These are phyloP conservation scores for Penicillium lagena DNA, from an alignment of 495 filamentous ascomycete genomes.

Conservation along the genomic window DNA sequence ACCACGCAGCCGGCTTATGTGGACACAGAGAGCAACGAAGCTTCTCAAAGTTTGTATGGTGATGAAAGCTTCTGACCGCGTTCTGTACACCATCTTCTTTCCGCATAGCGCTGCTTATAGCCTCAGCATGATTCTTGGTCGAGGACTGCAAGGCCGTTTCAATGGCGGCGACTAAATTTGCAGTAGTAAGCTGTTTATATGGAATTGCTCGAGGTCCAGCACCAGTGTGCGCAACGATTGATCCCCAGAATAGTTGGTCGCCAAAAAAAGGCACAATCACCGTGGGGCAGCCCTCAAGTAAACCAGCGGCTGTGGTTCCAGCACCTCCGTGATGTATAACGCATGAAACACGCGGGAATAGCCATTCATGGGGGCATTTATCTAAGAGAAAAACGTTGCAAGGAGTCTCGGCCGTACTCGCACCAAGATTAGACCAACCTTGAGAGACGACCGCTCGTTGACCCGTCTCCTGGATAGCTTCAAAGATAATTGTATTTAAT, in stretches of 20 bases:
- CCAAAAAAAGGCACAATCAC: conserved; percentile 79
- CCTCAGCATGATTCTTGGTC: conserved; percentile 46
- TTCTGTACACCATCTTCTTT: conserved; percentile 55
- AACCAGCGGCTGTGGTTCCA: conserved; percentile 71
- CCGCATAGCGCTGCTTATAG: conserved; percentile 50
- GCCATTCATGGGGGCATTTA: conserved; percentile 75
- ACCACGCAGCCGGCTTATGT: conserved; percentile 58
- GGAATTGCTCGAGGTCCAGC: conserved; percentile 68
- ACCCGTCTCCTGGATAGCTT: conserved; percentile 58
- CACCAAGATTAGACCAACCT: conserved; percentile 70
- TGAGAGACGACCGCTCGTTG: conserved; percentile 66
- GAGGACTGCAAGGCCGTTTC: conserved; percentile 47
- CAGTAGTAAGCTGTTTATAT: conserved; percentile 56
- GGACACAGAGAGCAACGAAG: conserved; percentile 58
- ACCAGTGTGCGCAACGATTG: conserved; percentile 64
- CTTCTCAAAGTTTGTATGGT: conserved; percentile 50
- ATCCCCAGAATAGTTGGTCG: conserved; percentile 77
- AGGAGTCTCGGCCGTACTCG: conserved; percentile 44
- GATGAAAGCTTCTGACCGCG: conserved; percentile 60
- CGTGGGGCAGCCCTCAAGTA: conserved; percentile 60
- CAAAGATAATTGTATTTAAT: conserved; percentile 59
- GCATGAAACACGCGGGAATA: conserved; percentile 65
- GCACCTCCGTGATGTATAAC: conserved; percentile 80
- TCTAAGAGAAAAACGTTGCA: conserved; percentile 66
- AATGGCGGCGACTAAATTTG: conserved; percentile 56